These are phyloP conservation scores for Delonix regia DNA, from an alignment of 306 rosid species.

Conservation along the genomic window DNA sequence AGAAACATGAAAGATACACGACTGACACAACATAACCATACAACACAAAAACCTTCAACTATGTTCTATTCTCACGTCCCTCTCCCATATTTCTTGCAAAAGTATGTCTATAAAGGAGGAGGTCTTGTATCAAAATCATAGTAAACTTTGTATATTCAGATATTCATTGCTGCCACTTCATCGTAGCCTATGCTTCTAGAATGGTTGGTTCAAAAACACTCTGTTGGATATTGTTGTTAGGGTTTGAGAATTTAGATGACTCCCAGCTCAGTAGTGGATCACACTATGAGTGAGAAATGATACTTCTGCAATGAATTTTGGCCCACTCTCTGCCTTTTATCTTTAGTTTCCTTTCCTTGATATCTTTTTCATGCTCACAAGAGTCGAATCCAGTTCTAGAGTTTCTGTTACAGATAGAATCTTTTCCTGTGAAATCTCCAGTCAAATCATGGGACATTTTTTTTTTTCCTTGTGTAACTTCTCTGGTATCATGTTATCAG, in stretches of 20 bases:
- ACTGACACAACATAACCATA: too few species aligned
- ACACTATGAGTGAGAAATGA: neutral
- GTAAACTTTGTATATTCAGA: neutral
- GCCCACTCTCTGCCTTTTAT: neutral
- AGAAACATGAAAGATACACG: too few species aligned
- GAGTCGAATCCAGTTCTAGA: neutral
- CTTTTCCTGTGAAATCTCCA: neutral
- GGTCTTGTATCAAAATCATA: too few species aligned
- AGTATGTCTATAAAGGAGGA: too few species aligned
- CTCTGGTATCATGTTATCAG: neutral
- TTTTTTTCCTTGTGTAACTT: neutral
- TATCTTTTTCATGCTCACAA: neutral
- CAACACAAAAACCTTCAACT: too few species aligned
- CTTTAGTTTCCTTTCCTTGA: neutral
- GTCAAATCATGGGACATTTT: neutral
- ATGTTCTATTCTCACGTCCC: too few species aligned
- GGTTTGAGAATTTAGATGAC: neutral
- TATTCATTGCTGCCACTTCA: neutral
- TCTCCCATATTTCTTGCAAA: too few species aligned
- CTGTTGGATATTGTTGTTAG: neutral
- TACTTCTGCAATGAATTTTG: neutral
- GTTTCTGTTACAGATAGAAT: neutral
- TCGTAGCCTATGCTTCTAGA: conserved; percentile 14
- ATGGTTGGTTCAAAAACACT: neutral
- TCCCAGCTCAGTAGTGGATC: neutral